Evolutionary conservation across 495 filamentous ascomycete genomes (phyloP).

Genomic region (Xylaria cubensis): DNA sequence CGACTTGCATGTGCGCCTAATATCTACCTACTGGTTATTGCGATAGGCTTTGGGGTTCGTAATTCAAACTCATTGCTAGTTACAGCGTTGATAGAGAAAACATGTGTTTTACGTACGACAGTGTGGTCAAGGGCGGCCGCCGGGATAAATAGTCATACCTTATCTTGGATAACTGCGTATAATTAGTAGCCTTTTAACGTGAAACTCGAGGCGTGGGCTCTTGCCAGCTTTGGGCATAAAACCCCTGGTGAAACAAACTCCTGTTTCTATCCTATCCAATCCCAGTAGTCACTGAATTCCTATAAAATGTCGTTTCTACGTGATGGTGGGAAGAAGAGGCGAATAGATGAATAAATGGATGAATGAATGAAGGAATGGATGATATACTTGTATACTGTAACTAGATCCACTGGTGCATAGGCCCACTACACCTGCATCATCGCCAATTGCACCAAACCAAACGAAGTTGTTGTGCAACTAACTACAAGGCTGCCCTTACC

Average conservation of each 20-base stretch:
- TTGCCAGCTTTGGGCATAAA: neutral
- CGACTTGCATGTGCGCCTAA: neutral
- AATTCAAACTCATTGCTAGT: neutral
- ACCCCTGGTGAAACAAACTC: neutral
- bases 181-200: neutral
- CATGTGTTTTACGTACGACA: neutral
- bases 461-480: neutral
- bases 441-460: neutral
- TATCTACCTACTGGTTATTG: neutral
- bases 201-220: neutral
- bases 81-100: neutral
- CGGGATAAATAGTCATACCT: too few relatives aligned
- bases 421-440: neutral
- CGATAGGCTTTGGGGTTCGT: neutral
- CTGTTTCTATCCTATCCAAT: neutral
- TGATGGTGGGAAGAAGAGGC: neutral
- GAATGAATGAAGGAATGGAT: too few relatives aligned
- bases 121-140: too few relatives aligned
- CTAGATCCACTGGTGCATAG: neutral
- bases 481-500: neutral
- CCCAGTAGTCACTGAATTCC: neutral
- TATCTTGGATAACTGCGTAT: neutral
- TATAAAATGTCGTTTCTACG: too few relatives aligned
- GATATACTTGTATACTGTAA: too few relatives aligned
- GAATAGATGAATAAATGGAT: neutral